Evolutionary conservation across 2,329 filamentous ascomycete species (phyloP).

Genomic region (Alternaria arbusti): DNA sequence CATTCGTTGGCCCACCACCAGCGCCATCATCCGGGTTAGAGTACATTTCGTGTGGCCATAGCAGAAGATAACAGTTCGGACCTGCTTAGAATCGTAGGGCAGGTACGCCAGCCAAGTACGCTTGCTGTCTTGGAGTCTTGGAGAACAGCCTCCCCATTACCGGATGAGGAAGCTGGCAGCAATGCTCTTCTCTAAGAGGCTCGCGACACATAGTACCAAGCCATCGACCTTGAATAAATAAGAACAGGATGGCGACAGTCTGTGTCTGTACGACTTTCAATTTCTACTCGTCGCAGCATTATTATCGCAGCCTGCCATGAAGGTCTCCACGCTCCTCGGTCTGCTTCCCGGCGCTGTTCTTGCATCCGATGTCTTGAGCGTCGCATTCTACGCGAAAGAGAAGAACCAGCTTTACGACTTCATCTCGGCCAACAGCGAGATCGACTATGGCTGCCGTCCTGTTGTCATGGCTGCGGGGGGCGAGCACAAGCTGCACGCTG

Average conservation of each 20-base stretch:
- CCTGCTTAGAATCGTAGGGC: slow-evolving; percentile 25
- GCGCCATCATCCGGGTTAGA: slow-evolving; percentile 1
- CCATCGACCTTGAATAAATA: slow-evolving; percentile 10
- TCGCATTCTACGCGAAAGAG: slow-evolving; percentile 42
- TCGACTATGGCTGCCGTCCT: slow-evolving; percentile 46
- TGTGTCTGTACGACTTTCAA: slow-evolving; percentile 10
- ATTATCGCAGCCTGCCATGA: slow-evolving; percentile 24
- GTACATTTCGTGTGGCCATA: not conserved
- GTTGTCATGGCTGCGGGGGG: slow-evolving; percentile 33
- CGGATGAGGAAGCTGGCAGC: slow-evolving; percentile 20
- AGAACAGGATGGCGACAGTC: not conserved
- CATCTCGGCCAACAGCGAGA: slow-evolving; percentile 36
- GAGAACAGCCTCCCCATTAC: slow-evolving; percentile 7
- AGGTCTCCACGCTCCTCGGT: slow-evolving; percentile 32
- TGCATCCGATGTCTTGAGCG: slow-evolving; percentile 35
- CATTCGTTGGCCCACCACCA: not conserved
- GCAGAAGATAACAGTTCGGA: slow-evolving; percentile 26
- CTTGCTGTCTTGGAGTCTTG: slow-evolving; percentile 23
- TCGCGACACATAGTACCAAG: slow-evolving; percentile 2
- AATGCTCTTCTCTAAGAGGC: not conserved
- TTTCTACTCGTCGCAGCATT: slow-evolving; percentile 1
- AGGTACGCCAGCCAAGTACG: slow-evolving; percentile 22
- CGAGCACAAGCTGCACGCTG: slow-evolving; percentile 42
- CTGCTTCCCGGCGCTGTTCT: slow-evolving; percentile 33
- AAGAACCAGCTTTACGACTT: slow-evolving; percentile 34